Evolutionary conservation across 805 yeast genomes (phyloP), one percentile per base, ranked within the genome.

Genomic region (Cyberlindnera galapagoensis): DNA sequence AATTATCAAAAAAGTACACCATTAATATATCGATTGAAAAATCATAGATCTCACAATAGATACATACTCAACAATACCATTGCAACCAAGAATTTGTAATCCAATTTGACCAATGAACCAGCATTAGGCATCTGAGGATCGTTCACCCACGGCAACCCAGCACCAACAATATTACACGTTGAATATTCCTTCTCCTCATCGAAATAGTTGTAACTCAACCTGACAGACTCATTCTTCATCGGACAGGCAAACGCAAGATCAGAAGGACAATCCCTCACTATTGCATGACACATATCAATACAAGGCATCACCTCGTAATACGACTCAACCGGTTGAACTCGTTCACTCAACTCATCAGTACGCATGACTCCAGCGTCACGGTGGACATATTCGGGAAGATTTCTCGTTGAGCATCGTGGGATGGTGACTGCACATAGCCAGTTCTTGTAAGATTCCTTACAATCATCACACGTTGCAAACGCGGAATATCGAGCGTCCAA

Each of bases 401-500:
- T 51, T 10, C 52, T 42, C 10, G 80, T 76, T 2, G 84, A 66
- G 47, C 98, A 90, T 19, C 97, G 63, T 0, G 97, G 97, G 6
- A 90, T 83, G 0, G 86, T 65, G 4, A 86, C 85, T 0, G 94
- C 68, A 58, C 98, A 90, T 13, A 92, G 66, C 98, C 98, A 90
- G 46, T 78, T 67, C 46, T 74, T 76, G 54, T 90, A 90, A 2
- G 88, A 67, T 2, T 53, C 43, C 1, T 69, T 67, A 53, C 98
- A 90, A 48, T 84, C 76, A 10, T 62, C 66, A 50, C 98, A 90
- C 0, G 80, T 65, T 23, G 74, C 55, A 16, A 90, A 49, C 8
- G 94, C 85, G 1, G 96, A 84, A 55, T 70, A 90, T 6, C 74
- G 49, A 3, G 85, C 69, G 38, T 76, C 87, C 11, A 62, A 56